A percentile compares a stretch with the other conserved stretches of the same genome.
These are phyloP conservation scores for Solanum tarapatanum DNA, from an alignment of 257 asterid species.

Conservation along the genomic window DNA sequence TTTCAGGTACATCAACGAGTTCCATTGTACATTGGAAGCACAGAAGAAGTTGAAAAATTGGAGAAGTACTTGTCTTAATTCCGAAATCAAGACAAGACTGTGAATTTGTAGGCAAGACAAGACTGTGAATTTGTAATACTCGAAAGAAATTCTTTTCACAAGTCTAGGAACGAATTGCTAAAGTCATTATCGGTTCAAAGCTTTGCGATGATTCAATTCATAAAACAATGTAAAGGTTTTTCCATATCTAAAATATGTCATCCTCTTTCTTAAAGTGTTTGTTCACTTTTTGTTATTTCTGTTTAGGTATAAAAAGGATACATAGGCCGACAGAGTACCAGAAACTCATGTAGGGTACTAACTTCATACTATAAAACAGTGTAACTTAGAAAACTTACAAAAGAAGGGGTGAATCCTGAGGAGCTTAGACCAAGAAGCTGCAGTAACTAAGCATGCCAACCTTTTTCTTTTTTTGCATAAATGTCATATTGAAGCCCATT, in stretches of 20 bases:
- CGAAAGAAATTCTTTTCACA: neutral
- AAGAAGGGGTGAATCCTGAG: neutral
- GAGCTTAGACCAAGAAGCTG: neutral
- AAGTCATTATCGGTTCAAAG: neutral
- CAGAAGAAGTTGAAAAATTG: constrained; percentile 79
- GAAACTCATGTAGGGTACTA: neutral
- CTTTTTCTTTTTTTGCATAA: neutral
- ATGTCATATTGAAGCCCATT: neutral
- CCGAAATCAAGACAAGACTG: neutral
- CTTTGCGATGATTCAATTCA: neutral
- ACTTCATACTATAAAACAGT: neutral
- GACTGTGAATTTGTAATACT: neutral
- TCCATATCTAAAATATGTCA: neutral
- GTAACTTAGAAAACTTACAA: neutral
- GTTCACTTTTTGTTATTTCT: neutral
- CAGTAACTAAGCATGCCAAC: neutral
- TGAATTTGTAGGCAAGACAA: neutral
- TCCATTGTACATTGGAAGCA: constrained; percentile 82
- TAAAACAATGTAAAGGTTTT: neutral
- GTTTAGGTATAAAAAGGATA: neutral
- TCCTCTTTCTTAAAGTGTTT: neutral
- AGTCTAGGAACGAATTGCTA: neutral
- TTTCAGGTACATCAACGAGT: constrained; percentile 76
- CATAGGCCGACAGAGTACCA: neutral
- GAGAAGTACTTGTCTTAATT: constrained; percentile 69